A percentile compares a stretch with the other conserved stretches of the same genome.
phyloP scores from a whole-genome alignment of 2,329 filamentous ascomycete genomes.

The Beauveria pseudobassiana region DNA sequence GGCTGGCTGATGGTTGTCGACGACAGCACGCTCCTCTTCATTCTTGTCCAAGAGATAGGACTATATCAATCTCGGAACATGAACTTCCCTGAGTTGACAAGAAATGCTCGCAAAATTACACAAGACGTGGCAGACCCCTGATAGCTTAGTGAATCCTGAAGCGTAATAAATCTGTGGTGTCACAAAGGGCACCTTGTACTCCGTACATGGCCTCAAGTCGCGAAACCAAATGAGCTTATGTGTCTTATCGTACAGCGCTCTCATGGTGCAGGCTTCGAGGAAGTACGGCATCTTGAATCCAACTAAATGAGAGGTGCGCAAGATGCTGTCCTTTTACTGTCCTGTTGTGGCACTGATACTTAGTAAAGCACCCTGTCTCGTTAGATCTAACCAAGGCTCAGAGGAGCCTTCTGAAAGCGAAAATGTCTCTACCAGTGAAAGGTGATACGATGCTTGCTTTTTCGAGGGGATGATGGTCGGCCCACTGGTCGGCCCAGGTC shows the following conservation, averaged over 20 bases:
- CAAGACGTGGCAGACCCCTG: neutral
- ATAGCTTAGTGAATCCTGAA: neutral
- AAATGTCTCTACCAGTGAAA: neutral
- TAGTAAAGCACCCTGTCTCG: neutral
- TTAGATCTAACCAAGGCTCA: neutral
- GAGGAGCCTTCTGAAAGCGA: neutral
- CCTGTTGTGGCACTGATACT: neutral
- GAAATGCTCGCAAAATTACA: neutral
- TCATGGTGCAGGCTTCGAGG: neutral
- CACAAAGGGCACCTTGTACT: neutral
- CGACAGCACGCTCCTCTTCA: too few relatives aligned
- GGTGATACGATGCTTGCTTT: slow-evolving; percentile 2
- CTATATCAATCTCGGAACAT: neutral
- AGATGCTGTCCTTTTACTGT: neutral
- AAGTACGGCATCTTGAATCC: neutral
- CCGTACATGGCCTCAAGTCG: neutral
- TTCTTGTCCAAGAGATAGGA: too few relatives aligned
- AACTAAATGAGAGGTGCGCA: neutral
- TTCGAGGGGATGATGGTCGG: slow-evolving; percentile 3
- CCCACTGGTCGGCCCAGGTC: neutral
- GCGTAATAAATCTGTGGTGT: neutral
- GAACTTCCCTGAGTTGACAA: neutral
- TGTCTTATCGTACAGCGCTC: neutral
- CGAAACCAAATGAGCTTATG: neutral
- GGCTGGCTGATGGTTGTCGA: too few relatives aligned